Conservation (phyloP, 176 grass and related monocot species). For the Aegilops sharonensis region DNA sequence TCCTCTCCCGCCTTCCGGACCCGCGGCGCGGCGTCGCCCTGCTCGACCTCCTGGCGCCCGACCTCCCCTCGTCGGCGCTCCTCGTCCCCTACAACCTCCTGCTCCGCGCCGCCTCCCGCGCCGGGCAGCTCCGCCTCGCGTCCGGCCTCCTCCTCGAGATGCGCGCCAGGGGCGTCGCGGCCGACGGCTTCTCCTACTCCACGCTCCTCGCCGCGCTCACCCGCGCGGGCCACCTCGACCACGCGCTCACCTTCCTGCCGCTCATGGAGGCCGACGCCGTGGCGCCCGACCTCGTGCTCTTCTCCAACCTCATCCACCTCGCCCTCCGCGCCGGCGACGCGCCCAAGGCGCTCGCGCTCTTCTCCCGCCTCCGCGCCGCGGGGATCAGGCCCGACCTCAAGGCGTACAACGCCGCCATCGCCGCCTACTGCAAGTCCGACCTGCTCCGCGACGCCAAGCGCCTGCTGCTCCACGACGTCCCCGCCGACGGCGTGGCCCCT, state of each 20-base stretch:
- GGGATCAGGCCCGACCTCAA: slow-evolving; percentile 68
- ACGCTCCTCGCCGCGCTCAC: slow-evolving; percentile 87
- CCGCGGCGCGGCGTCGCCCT: slow-evolving; percentile 75
- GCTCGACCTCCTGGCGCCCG: slow-evolving; percentile 61
- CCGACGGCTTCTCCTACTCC: slow-evolving; percentile 86
- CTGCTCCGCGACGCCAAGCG: slow-evolving; percentile 64
- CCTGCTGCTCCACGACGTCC: slow-evolving; percentile 75
- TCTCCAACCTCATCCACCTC: slow-evolving; percentile 82
- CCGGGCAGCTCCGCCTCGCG: slow-evolving; percentile 54
- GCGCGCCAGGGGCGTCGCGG: slow-evolving; percentile 41
- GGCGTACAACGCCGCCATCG: slow-evolving; percentile 80
- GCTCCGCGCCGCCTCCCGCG: slow-evolving; percentile 61
- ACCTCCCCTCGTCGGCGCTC: slow-evolving; percentile 38
- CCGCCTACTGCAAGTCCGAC: slow-evolving; percentile 57
- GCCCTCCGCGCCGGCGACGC: slow-evolving; percentile 58
- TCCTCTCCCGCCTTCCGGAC: slow-evolving; percentile 72
- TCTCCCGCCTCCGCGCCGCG: slow-evolving; percentile 61
- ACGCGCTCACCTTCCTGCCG: slow-evolving; percentile 76
- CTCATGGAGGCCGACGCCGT: slow-evolving; percentile 76
- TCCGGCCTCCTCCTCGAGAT: slow-evolving; percentile 87
- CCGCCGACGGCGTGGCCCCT: slow-evolving; percentile 48
- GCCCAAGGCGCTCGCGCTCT: slow-evolving; percentile 85
- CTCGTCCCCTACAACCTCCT: slow-evolving; percentile 77
- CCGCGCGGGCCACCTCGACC: slow-evolving; percentile 63
- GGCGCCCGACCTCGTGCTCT: slow-evolving; percentile 65